Evolutionary conservation across 2,329 filamentous ascomycete genomes (phyloP).

Genomic region (Sporothrix pseudoabietina): DNA sequence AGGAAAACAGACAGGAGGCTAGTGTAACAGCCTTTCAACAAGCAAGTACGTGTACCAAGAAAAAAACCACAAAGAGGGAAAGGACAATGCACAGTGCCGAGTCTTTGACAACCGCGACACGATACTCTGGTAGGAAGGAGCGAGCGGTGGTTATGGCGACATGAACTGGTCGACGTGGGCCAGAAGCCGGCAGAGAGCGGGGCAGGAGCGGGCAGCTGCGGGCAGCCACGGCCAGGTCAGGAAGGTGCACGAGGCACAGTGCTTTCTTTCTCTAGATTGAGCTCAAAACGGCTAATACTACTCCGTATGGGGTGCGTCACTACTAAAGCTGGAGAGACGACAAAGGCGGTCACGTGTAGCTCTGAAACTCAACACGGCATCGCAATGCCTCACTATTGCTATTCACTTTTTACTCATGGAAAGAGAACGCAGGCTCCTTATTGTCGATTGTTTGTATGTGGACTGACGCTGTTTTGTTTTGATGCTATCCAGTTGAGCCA

Average conservation of each 20-base stretch:
- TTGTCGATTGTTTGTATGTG: not conserved
- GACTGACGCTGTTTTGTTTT: not conserved
- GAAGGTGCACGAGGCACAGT: slow-evolving; percentile 21
- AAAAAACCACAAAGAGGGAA: not conserved
- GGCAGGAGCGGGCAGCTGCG: slow-evolving; percentile 22
- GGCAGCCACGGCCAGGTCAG: slow-evolving; percentile 7
- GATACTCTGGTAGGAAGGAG: slow-evolving; percentile 21
- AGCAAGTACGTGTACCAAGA: not conserved
- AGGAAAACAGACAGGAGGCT: not conserved
- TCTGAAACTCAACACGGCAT: not conserved
- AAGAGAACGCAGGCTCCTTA: no score
- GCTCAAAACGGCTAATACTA: slow-evolving; percentile 2
- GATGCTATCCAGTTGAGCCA: not conserved
- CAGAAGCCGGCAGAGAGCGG: slow-evolving; percentile 16
- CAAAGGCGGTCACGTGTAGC: not conserved
- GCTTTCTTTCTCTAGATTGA: slow-evolving; percentile 15
- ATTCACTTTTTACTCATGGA: not conserved
- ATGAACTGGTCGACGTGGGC: not conserved
- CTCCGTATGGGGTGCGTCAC: slow-evolving; percentile 3
- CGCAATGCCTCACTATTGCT: not conserved
- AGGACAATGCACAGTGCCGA: slow-evolving; percentile 5
- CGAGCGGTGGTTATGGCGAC: not conserved
- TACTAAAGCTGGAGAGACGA: not conserved
- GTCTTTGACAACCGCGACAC: not conserved
- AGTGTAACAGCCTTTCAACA: not conserved